phyloP scores from a whole-genome alignment of 495 filamentous ascomycete species.

The Podospora comata region DNA sequence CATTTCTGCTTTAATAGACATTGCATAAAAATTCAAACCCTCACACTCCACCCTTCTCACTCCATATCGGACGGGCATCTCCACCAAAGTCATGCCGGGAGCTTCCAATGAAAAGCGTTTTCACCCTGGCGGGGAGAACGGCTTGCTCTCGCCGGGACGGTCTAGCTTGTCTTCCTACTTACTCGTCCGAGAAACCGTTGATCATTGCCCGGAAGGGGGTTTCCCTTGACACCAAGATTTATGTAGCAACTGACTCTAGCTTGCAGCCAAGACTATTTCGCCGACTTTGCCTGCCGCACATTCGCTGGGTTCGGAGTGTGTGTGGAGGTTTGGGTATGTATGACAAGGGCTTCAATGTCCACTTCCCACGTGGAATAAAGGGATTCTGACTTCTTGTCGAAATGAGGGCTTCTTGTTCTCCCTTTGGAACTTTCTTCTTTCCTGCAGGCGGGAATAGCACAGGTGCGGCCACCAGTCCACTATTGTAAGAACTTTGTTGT shows the following conservation, averaged over 20 bases:
- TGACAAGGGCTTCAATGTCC: background rate
- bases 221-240: background rate
- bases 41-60: background rate
- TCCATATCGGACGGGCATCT: background rate
- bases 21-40: background rate
- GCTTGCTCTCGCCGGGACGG: background rate
- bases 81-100: background rate
- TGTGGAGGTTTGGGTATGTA: background rate
- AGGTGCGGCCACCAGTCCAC: background rate
- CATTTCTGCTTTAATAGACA: background rate
- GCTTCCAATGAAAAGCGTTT: background rate
- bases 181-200: background rate
- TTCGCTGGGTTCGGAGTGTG: background rate
- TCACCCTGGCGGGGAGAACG: background rate
- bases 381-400: background rate
- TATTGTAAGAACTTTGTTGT: background rate
- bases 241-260: background rate
- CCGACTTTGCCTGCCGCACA: background rate
- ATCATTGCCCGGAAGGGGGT: background rate
- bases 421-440: background rate
- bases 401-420: background rate
- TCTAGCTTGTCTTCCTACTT: background rate
- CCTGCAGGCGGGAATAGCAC: background rate
- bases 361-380: constrained; percentile 4
- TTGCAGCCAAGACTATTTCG: background rate